Conservation (phyloP, 805 yeast species). For the Hemisphaericaspora nanyangensis region DNA sequence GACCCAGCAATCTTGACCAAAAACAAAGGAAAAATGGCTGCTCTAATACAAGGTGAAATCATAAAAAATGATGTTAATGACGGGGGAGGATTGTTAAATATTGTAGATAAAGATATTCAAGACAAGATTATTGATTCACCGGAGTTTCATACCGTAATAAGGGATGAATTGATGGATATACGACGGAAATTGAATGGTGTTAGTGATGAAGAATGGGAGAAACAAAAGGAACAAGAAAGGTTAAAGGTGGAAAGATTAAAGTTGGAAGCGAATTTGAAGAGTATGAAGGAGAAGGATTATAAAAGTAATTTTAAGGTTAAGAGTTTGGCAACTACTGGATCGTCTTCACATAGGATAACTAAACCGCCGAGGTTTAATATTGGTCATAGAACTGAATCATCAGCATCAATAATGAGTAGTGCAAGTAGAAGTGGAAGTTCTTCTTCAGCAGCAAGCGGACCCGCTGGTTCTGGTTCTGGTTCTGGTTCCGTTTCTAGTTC, state of each 20-base stretch:
- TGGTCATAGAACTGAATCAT: conserved; percentile 1
- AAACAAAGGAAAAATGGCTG: conserved; percentile 49
- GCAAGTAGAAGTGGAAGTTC: neutral
- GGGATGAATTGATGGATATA: conserved; percentile 30
- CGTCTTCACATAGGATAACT: conserved; percentile 19
- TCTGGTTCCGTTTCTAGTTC: too few relatives aligned
- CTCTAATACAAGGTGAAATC: conserved; percentile 50
- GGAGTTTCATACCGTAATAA: conserved; percentile 31
- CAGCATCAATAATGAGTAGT: neutral
- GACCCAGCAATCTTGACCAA: conserved; percentile 47
- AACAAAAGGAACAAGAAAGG: conserved; percentile 9
- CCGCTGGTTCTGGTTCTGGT: neutral
- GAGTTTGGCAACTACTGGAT: conserved; percentile 12
- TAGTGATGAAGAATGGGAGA: conserved; percentile 34
- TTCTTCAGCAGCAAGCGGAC: neutral
- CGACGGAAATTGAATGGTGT: conserved; percentile 29
- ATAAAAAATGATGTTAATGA: conserved; percentile 18
- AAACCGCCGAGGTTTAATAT: conserved; percentile 35
- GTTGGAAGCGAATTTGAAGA: conserved; percentile 7
- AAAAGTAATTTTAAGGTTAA: conserved; percentile 28
- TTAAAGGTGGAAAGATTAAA: conserved; percentile 7
- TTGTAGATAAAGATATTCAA: conserved; percentile 42
- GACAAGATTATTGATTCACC: conserved; percentile 42
- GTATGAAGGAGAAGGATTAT: conserved; percentile 8
- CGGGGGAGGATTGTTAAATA: conserved; percentile 25